Base-by-base conservation (phyloP, 495 filamentous ascomycete genomes). In the Mytilinidion resinicola region DNA sequence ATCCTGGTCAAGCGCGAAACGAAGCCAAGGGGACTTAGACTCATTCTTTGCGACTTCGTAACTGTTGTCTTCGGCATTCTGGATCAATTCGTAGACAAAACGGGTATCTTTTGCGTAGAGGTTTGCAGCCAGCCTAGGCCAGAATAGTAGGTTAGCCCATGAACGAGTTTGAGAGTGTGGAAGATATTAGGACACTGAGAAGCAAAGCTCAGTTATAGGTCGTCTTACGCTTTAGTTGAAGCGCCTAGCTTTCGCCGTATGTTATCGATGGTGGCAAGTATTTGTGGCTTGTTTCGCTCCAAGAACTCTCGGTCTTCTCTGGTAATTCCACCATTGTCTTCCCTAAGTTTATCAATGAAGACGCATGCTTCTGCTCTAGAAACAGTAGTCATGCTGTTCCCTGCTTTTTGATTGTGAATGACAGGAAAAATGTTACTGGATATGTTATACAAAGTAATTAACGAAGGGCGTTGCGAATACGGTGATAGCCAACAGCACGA, bases 21-120 rank as follows among this genome's bases (percentile, higher is more conserved):
- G 47, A 12, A 74, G 49, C 46, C 54, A 70, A 9, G 67, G 70
- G 5, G 38, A 14, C 11, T 33, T n/a, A 19, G 57, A 37, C 7
- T 9, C 11, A 8, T 35, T 35, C 49, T 55, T 43, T 1, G 59
- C 65, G 9, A 12, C 33, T 3, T 38, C 42, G 55, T 72, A 76
- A 14, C 41, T n/a, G 60, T 75, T 75, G 59, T 76, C 74, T 39
- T 77, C 73, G 0, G 75, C 76, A 60, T 78, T 78, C 53, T 78
- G 76, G 14, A 77, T 61, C 1, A 77, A 60, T 56, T 77, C 76
- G 34, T 72, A 73, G 3, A 77, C 59, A 51, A 76, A 77, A 33
- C 68, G 68, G 1, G 70, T 67, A 19, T 65, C 57, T 44, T 62
- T 74, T 15, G 56, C 56, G 62, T 76, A 73, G 0, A 77, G 53